Conservation (phyloP, 208 protist species). For the Naegleria lovaniensis region DNA sequence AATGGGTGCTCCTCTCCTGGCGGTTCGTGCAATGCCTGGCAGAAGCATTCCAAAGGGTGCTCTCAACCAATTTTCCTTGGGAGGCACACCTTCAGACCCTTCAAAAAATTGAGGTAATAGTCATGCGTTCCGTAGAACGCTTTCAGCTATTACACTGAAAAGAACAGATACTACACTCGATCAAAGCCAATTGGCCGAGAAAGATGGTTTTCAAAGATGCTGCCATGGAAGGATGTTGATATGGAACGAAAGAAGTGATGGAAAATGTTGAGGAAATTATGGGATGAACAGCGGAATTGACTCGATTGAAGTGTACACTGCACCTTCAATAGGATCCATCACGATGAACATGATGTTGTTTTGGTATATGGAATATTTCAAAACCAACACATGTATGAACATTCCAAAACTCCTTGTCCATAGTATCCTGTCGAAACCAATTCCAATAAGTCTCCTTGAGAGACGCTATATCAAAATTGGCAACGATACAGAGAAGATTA, state of each 20-base stretch:
- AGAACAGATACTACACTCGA: slow-evolving; percentile 22
- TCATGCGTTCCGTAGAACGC: slow-evolving; percentile 2
- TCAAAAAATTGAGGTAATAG: slow-evolving; percentile 4
- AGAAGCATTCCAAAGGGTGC: background rate
- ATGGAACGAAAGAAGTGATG: background rate
- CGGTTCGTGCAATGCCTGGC: background rate
- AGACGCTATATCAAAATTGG: slow-evolving; percentile 11
- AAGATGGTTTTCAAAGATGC: background rate
- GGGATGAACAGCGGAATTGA: too few relatives aligned
- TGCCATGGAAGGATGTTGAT: background rate
- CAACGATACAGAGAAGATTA: slow-evolving; percentile 63
- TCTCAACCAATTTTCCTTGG: background rate
- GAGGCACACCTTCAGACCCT: background rate
- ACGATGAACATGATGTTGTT: too few relatives aligned
- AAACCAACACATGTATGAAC: background rate
- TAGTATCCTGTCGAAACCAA: background rate
- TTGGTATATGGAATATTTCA: too few relatives aligned
- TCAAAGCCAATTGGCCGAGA: background rate
- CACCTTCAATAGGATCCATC: too few relatives aligned
- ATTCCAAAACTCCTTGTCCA: too few relatives aligned
- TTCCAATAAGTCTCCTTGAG: background rate
- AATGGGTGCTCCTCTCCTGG: background rate
- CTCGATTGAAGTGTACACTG: too few relatives aligned
- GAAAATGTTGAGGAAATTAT: too few relatives aligned
- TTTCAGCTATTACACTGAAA: background rate